These are phyloP conservation scores for Verbena officinalis DNA, from an alignment of 257 asterid species.

Conservation along the genomic window DNA sequence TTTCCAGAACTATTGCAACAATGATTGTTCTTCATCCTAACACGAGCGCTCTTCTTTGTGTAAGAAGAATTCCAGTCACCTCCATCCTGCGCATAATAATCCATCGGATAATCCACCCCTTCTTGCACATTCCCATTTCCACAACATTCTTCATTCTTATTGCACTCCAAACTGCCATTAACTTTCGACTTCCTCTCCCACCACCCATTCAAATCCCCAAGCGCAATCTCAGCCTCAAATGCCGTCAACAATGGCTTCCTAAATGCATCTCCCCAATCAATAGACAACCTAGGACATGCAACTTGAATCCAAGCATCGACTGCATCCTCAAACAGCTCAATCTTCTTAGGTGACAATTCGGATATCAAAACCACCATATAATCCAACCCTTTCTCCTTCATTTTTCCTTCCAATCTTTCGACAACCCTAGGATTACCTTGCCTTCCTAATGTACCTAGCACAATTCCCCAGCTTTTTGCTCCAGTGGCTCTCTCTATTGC, in stretches of 20 bases:
- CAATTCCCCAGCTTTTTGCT: constrained; percentile 81
- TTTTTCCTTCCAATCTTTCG: constrained; percentile 83
- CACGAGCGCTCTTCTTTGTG: constrained; percentile 62
- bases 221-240: constrained; percentile 96
- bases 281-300: constrained; percentile 95
- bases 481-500: constrained; percentile 80
- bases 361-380: constrained; percentile 88
- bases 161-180: constrained; percentile 35
- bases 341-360: constrained; percentile 79
- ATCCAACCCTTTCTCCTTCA: constrained; percentile 76
- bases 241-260: constrained; percentile 80
- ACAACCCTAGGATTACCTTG: constrained; percentile 78
- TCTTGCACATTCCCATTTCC: constrained; percentile 37
- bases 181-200: constrained; percentile 75
- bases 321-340: constrained; percentile 83
- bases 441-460: constrained; percentile 89
- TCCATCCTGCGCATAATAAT: constrained; percentile 94
- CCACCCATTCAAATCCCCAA: constrained; percentile 88
- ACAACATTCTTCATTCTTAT: constrained; percentile 46
- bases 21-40: constrained; percentile 37
- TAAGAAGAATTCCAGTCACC: constrained; percentile 94
- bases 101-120: constrained; percentile 87
- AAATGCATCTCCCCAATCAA: constrained; percentile 98
- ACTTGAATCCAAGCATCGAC: constrained; percentile 97
- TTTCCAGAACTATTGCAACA: constrained; percentile 41